These are phyloP conservation scores for Ambispora gerdemannii DNA, from an alignment of 192 early-diverging fungal genomes.

Conservation along the genomic window DNA sequence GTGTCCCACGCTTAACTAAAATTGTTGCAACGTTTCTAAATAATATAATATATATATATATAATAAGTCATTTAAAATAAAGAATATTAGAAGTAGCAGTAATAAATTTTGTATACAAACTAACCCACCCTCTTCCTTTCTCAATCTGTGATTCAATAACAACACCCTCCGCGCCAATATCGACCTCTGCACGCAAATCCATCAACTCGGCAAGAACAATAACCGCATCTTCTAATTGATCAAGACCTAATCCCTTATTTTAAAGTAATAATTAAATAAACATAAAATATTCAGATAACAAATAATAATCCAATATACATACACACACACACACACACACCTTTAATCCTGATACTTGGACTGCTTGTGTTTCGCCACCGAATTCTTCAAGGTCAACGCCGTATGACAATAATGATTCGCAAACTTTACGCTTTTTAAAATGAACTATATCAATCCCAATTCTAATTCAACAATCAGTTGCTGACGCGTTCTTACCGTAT, in stretches of 20 bases:
- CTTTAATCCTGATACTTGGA: slow-evolving; percentile 87
- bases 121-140: slow-evolving; percentile 61
- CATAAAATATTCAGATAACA: too few species aligned
- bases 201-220: slow-evolving; percentile 80
- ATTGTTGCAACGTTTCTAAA: slow-evolving; percentile 77
- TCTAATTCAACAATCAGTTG: too few species aligned
- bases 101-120: neutral
- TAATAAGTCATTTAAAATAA: neutral
- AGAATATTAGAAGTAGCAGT: neutral
- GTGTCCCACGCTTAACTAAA: slow-evolving; percentile 85
- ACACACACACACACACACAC: slow-evolving; percentile 22
- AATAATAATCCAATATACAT: too few species aligned
- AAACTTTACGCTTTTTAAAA: too few species aligned
- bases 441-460: too few species aligned
- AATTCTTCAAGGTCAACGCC: slow-evolving; percentile 86
- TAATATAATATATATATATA: neutral
- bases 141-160: slow-evolving; percentile 88
- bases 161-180: slow-evolving; percentile 75
- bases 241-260: slow-evolving; percentile 73
- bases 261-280: too few species aligned
- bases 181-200: slow-evolving; percentile 81
- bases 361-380: slow-evolving; percentile 89
- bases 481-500: slow-evolving; percentile 47
- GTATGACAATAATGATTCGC: slow-evolving; percentile 66
- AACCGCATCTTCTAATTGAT: slow-evolving; percentile 87